Evolutionary conservation across 1,139 yeast species (phyloP).

Genomic region (Lodderomyces oxycetoniae): DNA sequence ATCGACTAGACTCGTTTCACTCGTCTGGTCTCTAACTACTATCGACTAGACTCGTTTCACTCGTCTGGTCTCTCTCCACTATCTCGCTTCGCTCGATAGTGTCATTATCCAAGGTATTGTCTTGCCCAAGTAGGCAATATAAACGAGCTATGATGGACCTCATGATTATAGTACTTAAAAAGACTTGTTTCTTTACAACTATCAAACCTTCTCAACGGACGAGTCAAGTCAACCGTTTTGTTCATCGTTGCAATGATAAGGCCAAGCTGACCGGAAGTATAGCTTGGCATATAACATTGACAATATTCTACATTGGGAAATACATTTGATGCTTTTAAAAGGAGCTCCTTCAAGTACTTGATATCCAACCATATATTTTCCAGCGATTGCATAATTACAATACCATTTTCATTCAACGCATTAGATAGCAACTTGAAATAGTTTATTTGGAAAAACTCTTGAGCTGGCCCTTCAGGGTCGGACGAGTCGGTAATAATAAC

Average conservation of each 20-base stretch:
- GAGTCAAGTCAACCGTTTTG: slow-evolving; percentile 41
- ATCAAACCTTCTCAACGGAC: slow-evolving; percentile 48
- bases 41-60: no score
- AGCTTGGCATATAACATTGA: slow-evolving; percentile 89
- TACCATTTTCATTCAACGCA: slow-evolving; percentile 76
- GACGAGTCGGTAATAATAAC: slow-evolving; percentile 93
- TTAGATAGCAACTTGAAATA: slow-evolving; percentile 70
- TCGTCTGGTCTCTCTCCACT: no score
- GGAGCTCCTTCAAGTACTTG: slow-evolving; percentile 55
- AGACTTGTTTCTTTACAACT: slow-evolving; percentile 45
- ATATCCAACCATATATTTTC: slow-evolving; percentile 92
- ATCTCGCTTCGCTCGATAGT: no score
- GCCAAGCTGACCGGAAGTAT: slow-evolving; percentile 95
- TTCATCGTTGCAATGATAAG: slow-evolving; percentile 77
- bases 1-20: no score
- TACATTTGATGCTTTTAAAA: slow-evolving; percentile 59
- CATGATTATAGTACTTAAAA: slow-evolving; percentile 69
- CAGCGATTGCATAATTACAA: slow-evolving; percentile 86
- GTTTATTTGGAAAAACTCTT: slow-evolving; percentile 77
- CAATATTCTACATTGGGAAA: slow-evolving; percentile 76
- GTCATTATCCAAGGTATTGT: slow-evolving; percentile 18
- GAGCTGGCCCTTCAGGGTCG: slow-evolving; percentile 99
- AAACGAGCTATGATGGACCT: slow-evolving; percentile 74
- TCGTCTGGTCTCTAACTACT: no score
- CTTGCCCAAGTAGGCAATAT: slow-evolving; percentile 86